A percentile compares a stretch with the other conserved stretches of the same genome.
Conservation (phyloP, 225 moss, liverwort and hornwort species). For the Pleurozium schreberi region DNA sequence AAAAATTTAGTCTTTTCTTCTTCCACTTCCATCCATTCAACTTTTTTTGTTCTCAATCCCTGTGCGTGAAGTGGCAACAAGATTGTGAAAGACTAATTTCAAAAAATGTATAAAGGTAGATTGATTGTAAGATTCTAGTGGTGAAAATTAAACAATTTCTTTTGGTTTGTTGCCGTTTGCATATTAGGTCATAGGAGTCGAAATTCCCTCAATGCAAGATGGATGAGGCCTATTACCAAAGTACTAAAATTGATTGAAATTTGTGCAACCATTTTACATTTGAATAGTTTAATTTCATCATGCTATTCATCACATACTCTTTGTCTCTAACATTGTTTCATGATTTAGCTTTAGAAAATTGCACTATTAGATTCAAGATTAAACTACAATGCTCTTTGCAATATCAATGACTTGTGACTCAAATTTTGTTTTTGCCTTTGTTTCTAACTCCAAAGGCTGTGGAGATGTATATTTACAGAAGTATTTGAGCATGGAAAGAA, state of each 20-base stretch:
- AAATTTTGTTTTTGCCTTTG: background rate
- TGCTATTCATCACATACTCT: background rate
- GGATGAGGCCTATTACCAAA: background rate
- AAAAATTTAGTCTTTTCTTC: background rate
- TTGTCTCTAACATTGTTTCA: background rate
- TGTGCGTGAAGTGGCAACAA: accelerated
- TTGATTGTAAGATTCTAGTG: background rate
- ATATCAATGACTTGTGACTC: accelerated
- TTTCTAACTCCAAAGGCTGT: background rate
- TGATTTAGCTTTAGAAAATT: background rate
- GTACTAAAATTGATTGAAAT: background rate
- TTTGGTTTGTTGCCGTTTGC: background rate
- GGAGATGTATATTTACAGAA: no score
- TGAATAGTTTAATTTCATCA: no score
- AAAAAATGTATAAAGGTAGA: background rate
- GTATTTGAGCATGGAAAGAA: no score
- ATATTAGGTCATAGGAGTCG: background rate
- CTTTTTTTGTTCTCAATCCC: no score
- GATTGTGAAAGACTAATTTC: background rate
- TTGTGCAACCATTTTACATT: no score
- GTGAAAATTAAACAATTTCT: background rate
- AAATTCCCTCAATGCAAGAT: background rate
- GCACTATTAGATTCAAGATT: background rate
- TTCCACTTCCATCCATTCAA: background rate
- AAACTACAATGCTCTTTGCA: accelerated